Evolutionary conservation across 164 flowering plant genomes (phyloP).

Genomic region (Amborella trichopoda): DNA sequence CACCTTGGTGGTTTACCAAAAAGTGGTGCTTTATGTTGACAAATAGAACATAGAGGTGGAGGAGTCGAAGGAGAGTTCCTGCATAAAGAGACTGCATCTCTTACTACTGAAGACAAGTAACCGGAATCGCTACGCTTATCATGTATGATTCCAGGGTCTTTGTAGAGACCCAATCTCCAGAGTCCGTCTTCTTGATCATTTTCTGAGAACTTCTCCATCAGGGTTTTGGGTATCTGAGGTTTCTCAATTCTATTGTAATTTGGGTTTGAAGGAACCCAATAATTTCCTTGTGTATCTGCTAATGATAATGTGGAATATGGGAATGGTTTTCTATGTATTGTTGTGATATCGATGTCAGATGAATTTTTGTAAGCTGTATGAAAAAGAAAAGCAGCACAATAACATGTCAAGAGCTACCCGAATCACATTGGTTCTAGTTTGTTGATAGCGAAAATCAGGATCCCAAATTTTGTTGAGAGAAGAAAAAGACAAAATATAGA

Average conservation of each 20-base stretch:
- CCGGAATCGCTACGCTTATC: no score
- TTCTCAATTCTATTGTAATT: no score
- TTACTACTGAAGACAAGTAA: no score
- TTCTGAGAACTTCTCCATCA: constrained; percentile 25
- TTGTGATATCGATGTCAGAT: neutral
- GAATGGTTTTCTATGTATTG: neutral
- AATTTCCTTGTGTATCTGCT: constrained; percentile 9
- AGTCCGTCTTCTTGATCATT: constrained; percentile 22
- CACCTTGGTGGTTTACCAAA: constrained; percentile 80
- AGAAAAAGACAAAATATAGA: no score
- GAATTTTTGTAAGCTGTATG: constrained; percentile 2
- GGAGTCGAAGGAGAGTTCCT: constrained; percentile 42
- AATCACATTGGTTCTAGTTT: no score
- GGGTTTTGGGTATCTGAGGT: constrained; percentile 13
- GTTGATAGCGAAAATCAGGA: no score
- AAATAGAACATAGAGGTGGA: constrained; percentile 82
- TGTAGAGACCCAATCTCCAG: constrained; percentile 5
- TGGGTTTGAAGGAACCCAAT: constrained; percentile 40
- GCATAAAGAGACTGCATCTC: constrained; percentile 42
- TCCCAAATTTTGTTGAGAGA: no score
- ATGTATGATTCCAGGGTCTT: constrained; percentile 1
- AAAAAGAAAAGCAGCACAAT: neutral
- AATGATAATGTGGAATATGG: constrained; percentile 10
- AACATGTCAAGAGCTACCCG: no score
- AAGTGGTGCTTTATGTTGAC: constrained; percentile 64